A percentile compares a stretch with the other conserved stretches of the same genome.
Conservation (phyloP, 2,329 filamentous ascomycete species). For the Chrysosporium keratinophilum region DNA sequence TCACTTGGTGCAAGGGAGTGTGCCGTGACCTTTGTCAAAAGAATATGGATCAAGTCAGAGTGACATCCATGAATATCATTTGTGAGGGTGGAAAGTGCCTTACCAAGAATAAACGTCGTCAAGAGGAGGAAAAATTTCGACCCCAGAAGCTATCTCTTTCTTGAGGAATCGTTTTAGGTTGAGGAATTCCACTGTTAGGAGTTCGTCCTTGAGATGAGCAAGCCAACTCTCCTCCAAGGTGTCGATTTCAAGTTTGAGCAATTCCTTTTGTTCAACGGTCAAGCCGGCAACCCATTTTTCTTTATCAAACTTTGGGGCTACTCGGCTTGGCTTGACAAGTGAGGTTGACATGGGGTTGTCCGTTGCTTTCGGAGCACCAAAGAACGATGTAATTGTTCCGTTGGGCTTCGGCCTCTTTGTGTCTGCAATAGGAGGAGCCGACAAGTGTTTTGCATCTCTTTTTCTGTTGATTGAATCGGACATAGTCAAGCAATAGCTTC, state of each 20-base stretch:
- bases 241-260: constrained; percentile 82
- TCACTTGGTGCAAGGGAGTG: constrained; percentile 78
- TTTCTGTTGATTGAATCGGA: not conserved
- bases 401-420: constrained; percentile 63
- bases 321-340: constrained; percentile 17
- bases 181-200: constrained; percentile 69
- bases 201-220: constrained; percentile 74
- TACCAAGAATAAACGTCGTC: constrained; percentile 94
- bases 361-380: constrained; percentile 55
- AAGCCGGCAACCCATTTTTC: constrained; percentile 75
- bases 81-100: constrained; percentile 20
- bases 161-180: constrained; percentile 79
- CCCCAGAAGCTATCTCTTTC: constrained; percentile 60
- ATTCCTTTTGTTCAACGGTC: constrained; percentile 66
- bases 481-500: not conserved
- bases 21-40: constrained; percentile 70
- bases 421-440: not conserved
- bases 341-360: constrained; percentile 15
- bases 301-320: constrained; percentile 63
- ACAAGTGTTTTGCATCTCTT: constrained; percentile 1
- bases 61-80: not conserved
- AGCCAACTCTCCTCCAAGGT: constrained; percentile 90
- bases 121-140: constrained; percentile 75
- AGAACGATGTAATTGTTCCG: constrained; percentile 80
- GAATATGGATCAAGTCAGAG: not conserved